Base-by-base conservation (phyloP, 352 stramenopile genomes). In the Globisporangium nagaii region DNA sequence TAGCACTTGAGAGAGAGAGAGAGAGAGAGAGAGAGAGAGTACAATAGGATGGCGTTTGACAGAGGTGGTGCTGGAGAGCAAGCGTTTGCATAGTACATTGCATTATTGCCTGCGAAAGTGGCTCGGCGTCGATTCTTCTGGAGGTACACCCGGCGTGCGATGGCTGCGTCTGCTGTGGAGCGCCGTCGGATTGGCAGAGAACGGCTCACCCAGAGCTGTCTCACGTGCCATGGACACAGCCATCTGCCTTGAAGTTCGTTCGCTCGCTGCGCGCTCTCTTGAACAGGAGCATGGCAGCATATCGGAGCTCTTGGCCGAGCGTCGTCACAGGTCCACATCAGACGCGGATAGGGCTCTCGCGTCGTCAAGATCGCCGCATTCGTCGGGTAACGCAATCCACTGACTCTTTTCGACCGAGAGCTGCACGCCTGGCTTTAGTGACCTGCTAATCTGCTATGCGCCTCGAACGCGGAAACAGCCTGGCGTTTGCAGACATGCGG, bases 331-430 rank as follows among this genome's bases (percentile, higher is more conserved):
- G 43, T 37, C 39, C 44, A 19, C 20, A 15, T 36, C 9, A 13
- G 8, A 43, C 11, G 1, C 22, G 25, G 17, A 13, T 51, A 37
- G 28, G 48, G 48, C 7, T 5, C 13, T 15, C 24, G 37, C 28
- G 39, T 32, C 35, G 35, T 47, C 51, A 48, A 57, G 25, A 39
- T 50, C 25, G 51, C n/a, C 32, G 37, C 37, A 57, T 68, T 72
- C 67, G 67, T 72, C 40, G 15, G 49, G 63, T 75, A 72, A 72
- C 67, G 67, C 67, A 36, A 75, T 71, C 67, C 40, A 35, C 27
- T 70, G 64, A 24, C 44, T 60, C 28, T 31, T 17, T 59, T 30
- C 42, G n/a, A n/a, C 25, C 13, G 3, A 15, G 2, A 6, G 11
- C 19, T 19, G 0, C 34, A 19, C 19, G 2, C 34, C 13, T 5